Conservation (phyloP, 2,329 filamentous ascomycete species). For the Diaporthe ampelina region DNA sequence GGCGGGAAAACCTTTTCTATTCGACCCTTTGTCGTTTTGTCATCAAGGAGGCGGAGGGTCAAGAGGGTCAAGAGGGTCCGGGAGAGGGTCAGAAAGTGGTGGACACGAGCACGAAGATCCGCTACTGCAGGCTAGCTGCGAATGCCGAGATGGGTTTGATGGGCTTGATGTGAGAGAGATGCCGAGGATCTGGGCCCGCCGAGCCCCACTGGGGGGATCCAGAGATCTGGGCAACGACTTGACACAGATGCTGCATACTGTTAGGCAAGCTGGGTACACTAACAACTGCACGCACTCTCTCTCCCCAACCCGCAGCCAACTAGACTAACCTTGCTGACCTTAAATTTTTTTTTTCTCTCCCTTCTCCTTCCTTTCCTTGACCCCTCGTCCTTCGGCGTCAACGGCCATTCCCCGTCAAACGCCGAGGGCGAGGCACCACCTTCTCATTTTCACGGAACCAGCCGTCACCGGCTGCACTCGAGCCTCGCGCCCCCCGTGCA, state of each 20-base stretch:
- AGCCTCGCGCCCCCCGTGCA: conserved; percentile 36
- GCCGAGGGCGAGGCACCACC: conserved; percentile 4
- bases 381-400: conserved; percentile 15
- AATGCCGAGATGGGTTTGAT: conserved; percentile 9
- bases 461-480: conserved; percentile 29
- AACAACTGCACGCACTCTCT: too few species aligned
- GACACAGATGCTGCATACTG: neutral
- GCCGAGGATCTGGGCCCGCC: conserved; percentile 25
- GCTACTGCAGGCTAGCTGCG: conserved; percentile 25
- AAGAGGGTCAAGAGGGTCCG: neutral
- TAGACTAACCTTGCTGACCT: neutral
- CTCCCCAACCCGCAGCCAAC: too few species aligned
- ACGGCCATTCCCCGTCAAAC: conserved; percentile 20
- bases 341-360: too few species aligned
- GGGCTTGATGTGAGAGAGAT: conserved; percentile 11
- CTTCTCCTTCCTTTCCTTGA: neutral
- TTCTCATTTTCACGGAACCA: neutral
- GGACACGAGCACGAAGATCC: neutral
- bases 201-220: conserved; percentile 3
- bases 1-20: conserved; percentile 18
- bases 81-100: neutral
- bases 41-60: conserved; percentile 4
- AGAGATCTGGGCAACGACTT: conserved; percentile 23
- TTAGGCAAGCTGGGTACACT: too few species aligned
- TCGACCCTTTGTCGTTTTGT: conserved; percentile 2